A percentile compares a stretch with the other conserved stretches of the same genome.
Evolutionary conservation across 2,329 filamentous ascomycete species (phyloP).

Genomic region (Arthrobotrys pseudoclavata): DNA sequence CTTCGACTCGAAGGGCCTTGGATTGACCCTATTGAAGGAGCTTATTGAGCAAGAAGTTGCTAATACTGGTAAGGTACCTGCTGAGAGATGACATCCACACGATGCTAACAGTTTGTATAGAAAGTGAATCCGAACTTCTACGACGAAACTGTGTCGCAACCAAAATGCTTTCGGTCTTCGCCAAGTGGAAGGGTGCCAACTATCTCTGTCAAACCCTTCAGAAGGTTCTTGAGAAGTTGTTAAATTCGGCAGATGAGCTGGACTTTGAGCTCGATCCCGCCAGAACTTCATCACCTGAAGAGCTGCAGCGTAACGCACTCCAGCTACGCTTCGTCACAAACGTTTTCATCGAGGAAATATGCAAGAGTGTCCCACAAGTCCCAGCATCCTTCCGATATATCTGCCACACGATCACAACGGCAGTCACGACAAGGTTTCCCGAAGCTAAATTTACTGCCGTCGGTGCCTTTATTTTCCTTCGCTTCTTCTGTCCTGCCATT

Average conservation of each 20-base stretch:
- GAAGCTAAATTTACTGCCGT: slow-evolving; percentile 80
- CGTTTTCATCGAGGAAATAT: slow-evolving; percentile 79
- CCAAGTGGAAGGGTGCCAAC: slow-evolving; percentile 77
- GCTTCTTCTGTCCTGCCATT: slow-evolving; percentile 80
- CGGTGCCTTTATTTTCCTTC: slow-evolving; percentile 78
- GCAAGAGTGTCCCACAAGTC: slow-evolving; percentile 74
- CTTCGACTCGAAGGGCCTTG: slow-evolving; percentile 76
- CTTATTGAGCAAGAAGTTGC: slow-evolving; percentile 78
- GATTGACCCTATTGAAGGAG: slow-evolving; percentile 75
- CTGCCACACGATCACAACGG: slow-evolving; percentile 76
- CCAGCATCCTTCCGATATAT: slow-evolving; percentile 77
- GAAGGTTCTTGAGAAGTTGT: slow-evolving; percentile 76
- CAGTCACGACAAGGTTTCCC: slow-evolving; percentile 75
- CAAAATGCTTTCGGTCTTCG: slow-evolving; percentile 79
- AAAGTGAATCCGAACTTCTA: slow-evolving; percentile 77
- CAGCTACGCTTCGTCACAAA: slow-evolving; percentile 78
- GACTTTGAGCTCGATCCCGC: slow-evolving; percentile 78
- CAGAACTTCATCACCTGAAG: slow-evolving; percentile 73
- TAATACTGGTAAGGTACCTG: slow-evolving; percentile 71
- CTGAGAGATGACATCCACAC: slow-evolving; percentile 1
- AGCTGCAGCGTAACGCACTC: slow-evolving; percentile 76
- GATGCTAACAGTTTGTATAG: slow-evolving; percentile 64
- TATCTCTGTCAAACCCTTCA: slow-evolving; percentile 77
- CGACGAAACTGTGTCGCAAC: slow-evolving; percentile 79
- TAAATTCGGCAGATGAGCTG: slow-evolving; percentile 76